These are phyloP conservation scores for Colletotrichum tamarilloi DNA, from an alignment of 2,329 filamentous ascomycete species.

Conservation along the genomic window DNA sequence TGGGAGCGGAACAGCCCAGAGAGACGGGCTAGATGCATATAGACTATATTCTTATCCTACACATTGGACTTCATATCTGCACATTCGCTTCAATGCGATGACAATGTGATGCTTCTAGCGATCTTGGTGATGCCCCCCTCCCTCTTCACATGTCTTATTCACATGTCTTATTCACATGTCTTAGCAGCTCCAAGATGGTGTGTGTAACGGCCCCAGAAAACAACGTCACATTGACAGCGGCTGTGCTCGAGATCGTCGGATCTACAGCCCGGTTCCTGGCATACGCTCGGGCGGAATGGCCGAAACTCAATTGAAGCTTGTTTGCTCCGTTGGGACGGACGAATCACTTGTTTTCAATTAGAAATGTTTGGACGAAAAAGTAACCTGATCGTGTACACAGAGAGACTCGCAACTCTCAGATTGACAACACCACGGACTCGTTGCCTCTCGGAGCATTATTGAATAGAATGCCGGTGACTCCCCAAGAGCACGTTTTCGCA, in stretches of 20 bases:
- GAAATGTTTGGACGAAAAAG: background rate
- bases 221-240: constrained; percentile 26
- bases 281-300: background rate
- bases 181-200: background rate
- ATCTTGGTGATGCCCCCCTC: too few relatives aligned
- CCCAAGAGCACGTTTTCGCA: constrained; percentile 22
- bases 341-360: background rate
- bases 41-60: constrained; percentile 14
- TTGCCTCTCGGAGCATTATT: too few relatives aligned
- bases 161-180: too few relatives aligned
- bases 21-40: constrained; percentile 33
- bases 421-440: background rate
- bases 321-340: background rate
- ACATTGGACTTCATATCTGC: background rate
- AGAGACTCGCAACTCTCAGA: background rate
- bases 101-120: background rate
- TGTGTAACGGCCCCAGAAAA: constrained; percentile 14
- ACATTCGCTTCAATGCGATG: background rate
- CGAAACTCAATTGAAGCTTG: background rate
- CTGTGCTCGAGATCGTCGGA: constrained; percentile 23
- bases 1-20: constrained; percentile 26
- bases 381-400: background rate
- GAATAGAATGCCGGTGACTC: background rate
- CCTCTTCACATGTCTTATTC: too few relatives aligned
- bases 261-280: constrained; percentile 8